Evolutionary conservation across 2,329 filamentous ascomycete species (phyloP).

Genomic region (Leptographium radiaticola): DNA sequence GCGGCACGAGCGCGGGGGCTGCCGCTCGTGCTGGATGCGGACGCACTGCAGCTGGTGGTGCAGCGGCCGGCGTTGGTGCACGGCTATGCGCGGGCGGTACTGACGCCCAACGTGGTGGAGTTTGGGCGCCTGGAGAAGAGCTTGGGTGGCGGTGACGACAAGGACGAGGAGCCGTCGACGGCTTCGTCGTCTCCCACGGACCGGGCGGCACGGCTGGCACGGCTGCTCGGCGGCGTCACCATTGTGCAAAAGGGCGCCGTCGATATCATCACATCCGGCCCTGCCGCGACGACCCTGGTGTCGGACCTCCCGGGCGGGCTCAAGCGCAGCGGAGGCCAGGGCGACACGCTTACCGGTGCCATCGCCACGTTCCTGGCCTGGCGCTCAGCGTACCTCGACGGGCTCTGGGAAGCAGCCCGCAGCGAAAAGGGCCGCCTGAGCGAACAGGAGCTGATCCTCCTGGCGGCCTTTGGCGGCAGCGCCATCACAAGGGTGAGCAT

Average conservation of each 20-base stretch:
- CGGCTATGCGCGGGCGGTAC: conserved; percentile 70
- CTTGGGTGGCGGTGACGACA: conserved; percentile 35
- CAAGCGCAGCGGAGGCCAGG: conserved; percentile 89
- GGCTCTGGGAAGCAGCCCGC: conserved; percentile 55
- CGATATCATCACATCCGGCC: conserved; percentile 74
- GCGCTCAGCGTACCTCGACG: conserved; percentile 74
- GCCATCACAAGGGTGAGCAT: conserved; percentile 64
- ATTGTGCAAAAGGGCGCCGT: conserved; percentile 78
- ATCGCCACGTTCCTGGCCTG: conserved; percentile 83
- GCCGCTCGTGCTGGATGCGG: conserved; percentile 82
- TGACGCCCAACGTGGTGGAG: conserved; percentile 93
- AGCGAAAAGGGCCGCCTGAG: conserved; percentile 4
- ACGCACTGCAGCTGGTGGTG: conserved; percentile 70
- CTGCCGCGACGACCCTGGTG: conserved; percentile 47
- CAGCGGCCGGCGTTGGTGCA: conserved; percentile 62
- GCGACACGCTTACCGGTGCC: conserved; percentile 84
- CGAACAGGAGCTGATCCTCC: conserved; percentile 45
- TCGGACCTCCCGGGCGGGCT: conserved; percentile 68
- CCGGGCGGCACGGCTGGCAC: conserved; percentile 53
- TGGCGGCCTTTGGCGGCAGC: conserved; percentile 79
- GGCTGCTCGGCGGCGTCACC: conserved; percentile 72
- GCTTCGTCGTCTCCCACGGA: conserved; percentile 19
- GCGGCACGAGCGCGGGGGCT: conserved; percentile 61
- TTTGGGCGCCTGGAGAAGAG: conserved; percentile 71
- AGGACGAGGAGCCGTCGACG: not conserved